A percentile compares a stretch with the other conserved stretches of the same genome.
Conservation (phyloP, 345 rosid genomes). For the Lepidium aucheri region DNA sequence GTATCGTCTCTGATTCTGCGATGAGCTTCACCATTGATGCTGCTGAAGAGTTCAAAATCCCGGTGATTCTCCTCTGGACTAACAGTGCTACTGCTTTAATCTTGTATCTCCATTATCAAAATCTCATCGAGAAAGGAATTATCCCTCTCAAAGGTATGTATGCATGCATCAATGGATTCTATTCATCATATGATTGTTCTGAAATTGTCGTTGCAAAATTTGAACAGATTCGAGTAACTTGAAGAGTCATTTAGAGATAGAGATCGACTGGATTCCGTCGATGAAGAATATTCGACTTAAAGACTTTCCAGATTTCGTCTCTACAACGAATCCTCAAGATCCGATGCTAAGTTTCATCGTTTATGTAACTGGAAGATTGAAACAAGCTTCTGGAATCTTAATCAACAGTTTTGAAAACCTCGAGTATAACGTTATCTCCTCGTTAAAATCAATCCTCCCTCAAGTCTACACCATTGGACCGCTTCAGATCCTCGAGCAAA, state of each 20-base stretch:
- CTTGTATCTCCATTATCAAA: slow-evolving; percentile 9
- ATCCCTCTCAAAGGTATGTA: slow-evolving; percentile 31
- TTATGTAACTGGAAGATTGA: background rate
- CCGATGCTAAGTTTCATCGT: slow-evolving; percentile 26
- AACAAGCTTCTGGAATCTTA: slow-evolving; percentile 29
- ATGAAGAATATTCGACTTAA: slow-evolving; percentile 31
- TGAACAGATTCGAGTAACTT: slow-evolving; percentile 27
- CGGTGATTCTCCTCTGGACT: slow-evolving; percentile 26
- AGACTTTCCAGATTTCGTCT: slow-evolving; percentile 38
- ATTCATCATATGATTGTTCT: background rate
- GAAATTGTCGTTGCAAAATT: background rate
- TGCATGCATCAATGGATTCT: background rate
- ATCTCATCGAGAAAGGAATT: slow-evolving; percentile 20
- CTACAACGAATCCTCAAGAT: slow-evolving; percentile 31
- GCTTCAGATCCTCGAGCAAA: slow-evolving; percentile 22
- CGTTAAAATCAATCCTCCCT: slow-evolving; percentile 17
- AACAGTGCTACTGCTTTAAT: slow-evolving; percentile 20
- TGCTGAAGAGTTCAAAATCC: slow-evolving; percentile 20
- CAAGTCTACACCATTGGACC: slow-evolving; percentile 38
- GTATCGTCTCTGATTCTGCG: slow-evolving; percentile 29
- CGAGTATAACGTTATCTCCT: slow-evolving; percentile 23
- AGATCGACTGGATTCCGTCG: slow-evolving; percentile 43
- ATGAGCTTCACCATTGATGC: slow-evolving; percentile 29
- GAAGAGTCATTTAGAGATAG: slow-evolving; percentile 27
- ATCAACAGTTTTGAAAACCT: slow-evolving; percentile 38